Conservation (phyloP, 106 monocot genomes). For the Apostasia ramifera region DNA sequence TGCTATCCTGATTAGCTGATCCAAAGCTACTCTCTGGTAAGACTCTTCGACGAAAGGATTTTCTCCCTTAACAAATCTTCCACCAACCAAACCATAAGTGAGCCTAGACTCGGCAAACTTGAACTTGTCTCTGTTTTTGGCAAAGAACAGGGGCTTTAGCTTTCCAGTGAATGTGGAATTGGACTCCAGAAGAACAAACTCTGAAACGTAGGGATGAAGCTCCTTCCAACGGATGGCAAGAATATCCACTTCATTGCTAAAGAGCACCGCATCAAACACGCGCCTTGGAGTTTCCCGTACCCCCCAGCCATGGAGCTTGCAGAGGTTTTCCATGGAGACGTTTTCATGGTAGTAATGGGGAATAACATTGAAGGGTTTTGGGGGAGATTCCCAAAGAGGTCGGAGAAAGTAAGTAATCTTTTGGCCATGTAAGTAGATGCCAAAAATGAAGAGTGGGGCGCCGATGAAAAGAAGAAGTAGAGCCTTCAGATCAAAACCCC, state of each 20-base stretch:
- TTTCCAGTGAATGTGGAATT: slow-evolving; percentile 88
- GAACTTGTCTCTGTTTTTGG: slow-evolving; percentile 41
- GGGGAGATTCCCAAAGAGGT: slow-evolving; percentile 77
- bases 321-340: slow-evolving; percentile 53
- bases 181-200: slow-evolving; percentile 86
- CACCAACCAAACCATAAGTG: slow-evolving; percentile 73
- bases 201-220: slow-evolving; percentile 70
- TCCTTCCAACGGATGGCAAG: slow-evolving; percentile 80
- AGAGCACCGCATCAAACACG: slow-evolving; percentile 91
- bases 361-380: slow-evolving; percentile 66
- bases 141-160: slow-evolving; percentile 62
- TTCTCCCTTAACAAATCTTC: slow-evolving; percentile 71
- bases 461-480: slow-evolving; percentile 49
- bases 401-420: slow-evolving; percentile 87
- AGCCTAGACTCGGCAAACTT: slow-evolving; percentile 48
- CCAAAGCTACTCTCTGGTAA: slow-evolving; percentile 63
- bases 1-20: slow-evolving; percentile 55
- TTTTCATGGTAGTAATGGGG: slow-evolving; percentile 87
- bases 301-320: slow-evolving; percentile 83
- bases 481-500: slow-evolving; percentile 58
- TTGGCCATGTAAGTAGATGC: slow-evolving; percentile 65
- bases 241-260: slow-evolving; percentile 92
- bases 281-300: slow-evolving; percentile 66
- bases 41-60: slow-evolving; percentile 87
- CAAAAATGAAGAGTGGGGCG: slow-evolving; percentile 37